Percentiles rank a stretch among this genome's conserved stretches.
phyloP scores from a whole-genome alignment of 495 filamentous ascomycete genomes.

The Lasiosphaeris hirsuta region DNA sequence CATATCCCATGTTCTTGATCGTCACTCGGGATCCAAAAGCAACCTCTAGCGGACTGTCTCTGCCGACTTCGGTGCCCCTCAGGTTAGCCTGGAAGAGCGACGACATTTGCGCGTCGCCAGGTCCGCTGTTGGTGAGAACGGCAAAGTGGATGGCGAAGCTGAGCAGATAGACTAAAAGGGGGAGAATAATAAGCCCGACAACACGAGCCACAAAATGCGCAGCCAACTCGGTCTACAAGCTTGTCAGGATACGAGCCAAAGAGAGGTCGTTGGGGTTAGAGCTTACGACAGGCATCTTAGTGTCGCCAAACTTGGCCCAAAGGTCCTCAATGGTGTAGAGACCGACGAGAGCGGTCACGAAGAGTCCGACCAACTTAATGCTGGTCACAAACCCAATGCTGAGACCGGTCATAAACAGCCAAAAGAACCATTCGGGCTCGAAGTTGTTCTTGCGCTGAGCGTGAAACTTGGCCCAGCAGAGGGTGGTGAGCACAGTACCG shows the following conservation, averaged over 20 bases:
- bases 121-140: conserved; percentile 89
- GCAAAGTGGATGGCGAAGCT: conserved; percentile 93
- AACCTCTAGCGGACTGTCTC: conserved; percentile 88
- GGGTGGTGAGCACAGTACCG: conserved; percentile 92
- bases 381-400: conserved; percentile 97
- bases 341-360: conserved; percentile 90
- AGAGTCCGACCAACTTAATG: conserved; percentile 96
- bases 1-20: conserved; percentile 98
- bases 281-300: conserved; percentile 79
- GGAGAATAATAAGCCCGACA: conserved; percentile 82
- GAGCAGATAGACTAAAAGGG: conserved; percentile 84
- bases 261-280: not conserved
- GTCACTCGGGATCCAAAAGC: conserved; percentile 86
- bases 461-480: conserved; percentile 97
- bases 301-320: conserved; percentile 96
- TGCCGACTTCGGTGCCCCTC: conserved; percentile 86
- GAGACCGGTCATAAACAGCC: conserved; percentile 86
- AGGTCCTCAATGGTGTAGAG: conserved; percentile 95
- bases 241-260: not conserved
- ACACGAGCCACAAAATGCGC: conserved; percentile 78
- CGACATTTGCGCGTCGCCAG: conserved; percentile 98
- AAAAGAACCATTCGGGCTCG: conserved; percentile 82
- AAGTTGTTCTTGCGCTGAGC: conserved; percentile 78
- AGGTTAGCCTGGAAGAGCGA: conserved; percentile 98
- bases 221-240: conserved; percentile 59